Evolutionary conservation across 345 rosid genomes (phyloP), one percentile per base, ranked within the genome.

Genomic region (Cardamine occulta): DNA sequence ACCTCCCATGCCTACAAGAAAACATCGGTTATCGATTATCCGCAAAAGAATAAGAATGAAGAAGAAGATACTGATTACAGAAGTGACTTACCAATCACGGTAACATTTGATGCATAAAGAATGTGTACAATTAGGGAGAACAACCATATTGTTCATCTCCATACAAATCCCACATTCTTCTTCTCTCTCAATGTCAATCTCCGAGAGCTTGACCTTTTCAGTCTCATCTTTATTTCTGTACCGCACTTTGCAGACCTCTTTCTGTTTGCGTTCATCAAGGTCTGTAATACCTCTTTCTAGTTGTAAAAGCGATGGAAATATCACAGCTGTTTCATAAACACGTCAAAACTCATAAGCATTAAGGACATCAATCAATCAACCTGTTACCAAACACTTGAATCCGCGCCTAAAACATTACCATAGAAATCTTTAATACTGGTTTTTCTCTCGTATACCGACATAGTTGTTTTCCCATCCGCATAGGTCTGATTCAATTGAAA

Each of bases 381-480:
- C 29, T 31, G 45, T 23, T 21, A 21, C 63, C 17, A 69, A 47
- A 34, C 8, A 73, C 29, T 58, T 35, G 7, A 58, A 21, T 52
- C 32, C 31, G 24, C 5, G 8, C 26, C 34, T 21, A 35, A 47
- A 10, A 2, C 57, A 59, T 67, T 77, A 93, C 98, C 96, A 35
- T 91, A 91, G 77, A 93, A 93, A 63, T 93, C 95, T 78, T 81
- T 80, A 47, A 94, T 79, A 74, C 93, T 94, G 6, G 97, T 93
- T 81, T 86, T 89, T 77, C 96, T 84, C 80, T 91, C 97, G 10
- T 89, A 80, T 51, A 88, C 91, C 44, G 95, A 86, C 97, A 93
- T 91, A 12, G 98, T 89, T 44, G 93, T 89, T 83, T 89, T 93
- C 37, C 96, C 94, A 82, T 93, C 98, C 8, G 93, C 86, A 80